Evolutionary conservation across 768 basidiomycete genomes (phyloP).

Genomic region (Melanogaster broomeanus): DNA sequence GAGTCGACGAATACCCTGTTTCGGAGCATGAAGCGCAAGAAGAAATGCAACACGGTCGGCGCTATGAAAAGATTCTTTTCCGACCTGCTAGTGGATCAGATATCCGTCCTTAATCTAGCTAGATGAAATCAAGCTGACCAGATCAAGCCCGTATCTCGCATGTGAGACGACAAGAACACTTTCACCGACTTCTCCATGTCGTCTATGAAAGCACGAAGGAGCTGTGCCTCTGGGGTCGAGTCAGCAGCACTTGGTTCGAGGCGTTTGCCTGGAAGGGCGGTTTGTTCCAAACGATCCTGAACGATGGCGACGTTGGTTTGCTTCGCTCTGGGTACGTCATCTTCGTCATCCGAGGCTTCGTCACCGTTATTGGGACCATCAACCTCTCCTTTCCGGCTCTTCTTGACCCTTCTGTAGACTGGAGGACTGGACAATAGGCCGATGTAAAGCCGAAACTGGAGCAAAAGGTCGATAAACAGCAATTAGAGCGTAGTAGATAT

Average conservation of each 20-base stretch:
- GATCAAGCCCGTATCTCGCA: constrained; percentile 62
- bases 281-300: constrained; percentile 32
- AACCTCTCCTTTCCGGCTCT: constrained; percentile 14
- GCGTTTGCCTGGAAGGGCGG: constrained; percentile 28
- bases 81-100: constrained; percentile 35
- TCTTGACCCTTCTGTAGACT: constrained; percentile 31
- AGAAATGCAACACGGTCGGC: constrained; percentile 47
- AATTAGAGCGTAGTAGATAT: background rate
- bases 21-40: constrained; percentile 46
- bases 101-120: background rate
- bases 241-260: constrained; percentile 22
- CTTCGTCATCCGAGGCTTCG: constrained; percentile 30
- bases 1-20: constrained; percentile 42
- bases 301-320: constrained; percentile 22
- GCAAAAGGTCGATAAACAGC: background rate
- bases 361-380: constrained; percentile 35
- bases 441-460: constrained; percentile 33
- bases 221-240: constrained; percentile 9
- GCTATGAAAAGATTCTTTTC: constrained; percentile 42
- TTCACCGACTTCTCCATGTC: constrained; percentile 61
- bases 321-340: constrained; percentile 20
- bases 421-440: constrained; percentile 32
- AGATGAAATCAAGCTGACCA: constrained; percentile 44
- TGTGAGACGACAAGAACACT: constrained; percentile 71
- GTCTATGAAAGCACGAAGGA: constrained; percentile 54